Evolutionary conservation across 2,329 filamentous ascomycete genomes (phyloP), one percentile per base, ranked within the genome.

Genomic region (Cadophora gregata): DNA sequence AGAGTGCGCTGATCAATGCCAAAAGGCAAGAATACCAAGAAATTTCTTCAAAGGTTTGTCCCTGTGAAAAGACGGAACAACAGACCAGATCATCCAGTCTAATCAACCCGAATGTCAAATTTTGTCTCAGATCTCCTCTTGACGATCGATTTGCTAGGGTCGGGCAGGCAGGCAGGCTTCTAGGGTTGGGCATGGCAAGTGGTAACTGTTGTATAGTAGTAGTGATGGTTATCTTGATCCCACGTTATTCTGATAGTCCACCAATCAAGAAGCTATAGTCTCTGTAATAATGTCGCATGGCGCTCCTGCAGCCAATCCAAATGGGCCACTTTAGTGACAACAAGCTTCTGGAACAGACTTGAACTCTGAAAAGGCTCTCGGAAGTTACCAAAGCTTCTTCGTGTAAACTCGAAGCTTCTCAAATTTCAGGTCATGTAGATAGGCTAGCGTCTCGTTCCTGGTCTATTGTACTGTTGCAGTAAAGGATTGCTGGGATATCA

Each of bases 141-240:
- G 14, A 19, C 14, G 50, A 53, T 53, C 50, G 50, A 53, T 53
- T 27, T 53, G 25, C 50, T 53, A 31, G 50, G 48, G 25, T 53
- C 21, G 42, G 42, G 42, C 6, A 47, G 19, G 9, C 19, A 47
- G 31, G 12, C 12, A 5, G 6, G 12, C 31, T 12, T 6, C 42
- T 47, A 47, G 42, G 21, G 2, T 21, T 53, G 25, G 25, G 50
- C 48, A 53, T 16, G 50, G 50, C 6, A 53, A 3, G 14, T 53
- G n/a, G n/a, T n/a, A n/a, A n/a, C n/a, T n/a, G n/a, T n/a, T n/a
- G n/a, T n/a, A n/a, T n/a, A n/a, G n/a, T n/a, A n/a, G n/a, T n/a
- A n/a, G n/a, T n/a, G n/a, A n/a, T 53, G 25, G 16, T 9, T 53
- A 31, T 53, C 50, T 31, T 4, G 27, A 53, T 53, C 27, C 9